Conservation (phyloP, 139 green algal species). For the Coelastrella sp. region DNA sequence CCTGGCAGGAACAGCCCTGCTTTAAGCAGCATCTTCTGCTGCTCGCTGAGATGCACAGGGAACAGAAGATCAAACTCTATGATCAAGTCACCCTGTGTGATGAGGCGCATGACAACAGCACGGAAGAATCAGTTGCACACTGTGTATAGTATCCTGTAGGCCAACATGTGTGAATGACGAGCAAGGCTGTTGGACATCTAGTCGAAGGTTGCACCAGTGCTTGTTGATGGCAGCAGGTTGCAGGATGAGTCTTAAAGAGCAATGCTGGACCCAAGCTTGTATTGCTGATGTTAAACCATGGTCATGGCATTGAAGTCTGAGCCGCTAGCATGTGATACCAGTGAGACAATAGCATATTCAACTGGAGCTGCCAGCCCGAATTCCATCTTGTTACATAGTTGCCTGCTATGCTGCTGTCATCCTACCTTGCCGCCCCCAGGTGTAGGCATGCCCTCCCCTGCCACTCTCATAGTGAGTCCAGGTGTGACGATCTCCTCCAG, state of each 20-base stretch:
- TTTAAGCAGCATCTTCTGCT: slow-evolving; percentile 79
- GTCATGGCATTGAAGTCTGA: no score
- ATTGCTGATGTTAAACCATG: no score
- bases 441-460: slow-evolving; percentile 63
- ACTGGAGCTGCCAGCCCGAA: no score
- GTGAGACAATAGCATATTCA: no score
- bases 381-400: no score
- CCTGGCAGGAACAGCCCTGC: slow-evolving; percentile 75
- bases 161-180: background rate
- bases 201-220: no score
- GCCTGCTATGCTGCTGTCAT: background rate
- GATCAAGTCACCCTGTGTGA: slow-evolving; percentile 66
- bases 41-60: slow-evolving; percentile 69
- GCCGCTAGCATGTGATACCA: no score
- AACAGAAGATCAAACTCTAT: slow-evolving; percentile 80
- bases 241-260: no score
- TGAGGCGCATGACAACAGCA: background rate
- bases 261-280: no score
- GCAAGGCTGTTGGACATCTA: no score
- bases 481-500: slow-evolving; percentile 62
- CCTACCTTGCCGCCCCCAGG: slow-evolving; percentile 40
- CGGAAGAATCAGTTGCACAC: background rate
- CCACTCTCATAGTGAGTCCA: slow-evolving; percentile 53
- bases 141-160: background rate
- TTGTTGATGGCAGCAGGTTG: no score